Conservation (phyloP, 2,329 filamentous ascomycete genomes). For the Fusarium dlaminii region DNA sequence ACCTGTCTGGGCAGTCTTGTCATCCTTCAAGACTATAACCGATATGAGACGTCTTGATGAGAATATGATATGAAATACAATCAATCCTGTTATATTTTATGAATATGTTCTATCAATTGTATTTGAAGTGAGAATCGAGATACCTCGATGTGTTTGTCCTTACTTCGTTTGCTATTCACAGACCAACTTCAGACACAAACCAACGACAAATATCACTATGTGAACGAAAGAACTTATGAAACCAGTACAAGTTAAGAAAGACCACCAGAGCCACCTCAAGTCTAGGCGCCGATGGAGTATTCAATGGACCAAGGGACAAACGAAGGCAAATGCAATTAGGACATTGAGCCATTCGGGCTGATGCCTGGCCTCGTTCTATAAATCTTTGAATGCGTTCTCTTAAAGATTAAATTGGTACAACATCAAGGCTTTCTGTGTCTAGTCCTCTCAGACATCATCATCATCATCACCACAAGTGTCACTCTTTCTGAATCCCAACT, state of each 20-base stretch:
- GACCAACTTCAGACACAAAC: neutral
- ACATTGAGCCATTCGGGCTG: neutral
- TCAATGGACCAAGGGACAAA: neutral
- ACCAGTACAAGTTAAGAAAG: neutral
- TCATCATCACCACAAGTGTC: neutral
- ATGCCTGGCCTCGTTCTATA: neutral
- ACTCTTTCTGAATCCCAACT: neutral
- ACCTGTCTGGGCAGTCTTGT: slow-evolving; percentile 1
- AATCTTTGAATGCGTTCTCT: neutral
- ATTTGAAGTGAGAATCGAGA: neutral
- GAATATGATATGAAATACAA: neutral
- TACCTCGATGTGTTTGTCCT: neutral
- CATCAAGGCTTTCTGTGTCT: neutral
- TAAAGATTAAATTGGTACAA: neutral
- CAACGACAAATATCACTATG: neutral
- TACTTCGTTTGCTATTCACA: neutral
- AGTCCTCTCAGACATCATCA: neutral
- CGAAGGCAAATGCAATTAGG: too few relatives aligned
- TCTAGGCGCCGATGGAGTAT: neutral
- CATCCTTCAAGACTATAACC: neutral
- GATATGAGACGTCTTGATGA: neutral
- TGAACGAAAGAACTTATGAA: neutral
- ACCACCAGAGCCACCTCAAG: neutral
- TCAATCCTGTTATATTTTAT: neutral
- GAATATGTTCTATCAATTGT: neutral